phyloP scores from a whole-genome alignment of 1,284 basidiomycete species.

The Microbotryum violaceum region DNA sequence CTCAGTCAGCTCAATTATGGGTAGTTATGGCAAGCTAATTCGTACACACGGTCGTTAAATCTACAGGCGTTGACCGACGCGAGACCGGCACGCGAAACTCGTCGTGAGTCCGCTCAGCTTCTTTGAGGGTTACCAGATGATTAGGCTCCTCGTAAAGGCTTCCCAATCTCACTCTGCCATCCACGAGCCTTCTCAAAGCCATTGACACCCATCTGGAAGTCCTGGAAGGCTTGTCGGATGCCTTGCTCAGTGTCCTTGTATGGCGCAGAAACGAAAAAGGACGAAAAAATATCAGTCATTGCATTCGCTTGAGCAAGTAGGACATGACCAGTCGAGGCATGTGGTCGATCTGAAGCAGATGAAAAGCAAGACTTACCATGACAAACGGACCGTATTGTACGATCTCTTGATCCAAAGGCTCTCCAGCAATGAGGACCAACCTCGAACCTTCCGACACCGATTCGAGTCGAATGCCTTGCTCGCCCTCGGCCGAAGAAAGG shows the following conservation, averaged over 20 bases:
- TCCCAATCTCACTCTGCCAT: constrained; percentile 78
- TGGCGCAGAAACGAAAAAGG: not conserved
- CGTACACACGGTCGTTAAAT: too few species aligned
- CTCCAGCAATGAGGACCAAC: constrained; percentile 57
- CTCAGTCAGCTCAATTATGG: too few species aligned
- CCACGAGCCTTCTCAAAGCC: constrained; percentile 84
- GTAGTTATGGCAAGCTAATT: too few species aligned
- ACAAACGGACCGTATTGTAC: constrained; percentile 70
- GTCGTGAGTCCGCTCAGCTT: too few species aligned
- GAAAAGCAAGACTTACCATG: constrained; percentile 38
- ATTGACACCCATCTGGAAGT: constrained; percentile 71
- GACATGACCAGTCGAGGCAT: not conserved
- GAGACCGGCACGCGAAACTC: too few species aligned
- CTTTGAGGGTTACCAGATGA: too few species aligned
- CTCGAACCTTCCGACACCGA: constrained; percentile 19
- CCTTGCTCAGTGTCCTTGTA: constrained; percentile 60
- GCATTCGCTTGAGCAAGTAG: too few species aligned
- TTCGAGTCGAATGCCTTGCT: constrained; percentile 62
- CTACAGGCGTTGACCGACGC: too few species aligned
- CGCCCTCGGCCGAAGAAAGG: constrained; percentile 55
- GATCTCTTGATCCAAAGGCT: constrained; percentile 81
- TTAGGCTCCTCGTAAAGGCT: not conserved
- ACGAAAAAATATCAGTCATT: not conserved
- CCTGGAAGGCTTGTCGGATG: constrained; percentile 70
- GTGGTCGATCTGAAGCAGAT: not conserved